Base-by-base conservation (phyloP, 371 early-diverging fungal species). In the Dipsacomyces acuminosporus region DNA sequence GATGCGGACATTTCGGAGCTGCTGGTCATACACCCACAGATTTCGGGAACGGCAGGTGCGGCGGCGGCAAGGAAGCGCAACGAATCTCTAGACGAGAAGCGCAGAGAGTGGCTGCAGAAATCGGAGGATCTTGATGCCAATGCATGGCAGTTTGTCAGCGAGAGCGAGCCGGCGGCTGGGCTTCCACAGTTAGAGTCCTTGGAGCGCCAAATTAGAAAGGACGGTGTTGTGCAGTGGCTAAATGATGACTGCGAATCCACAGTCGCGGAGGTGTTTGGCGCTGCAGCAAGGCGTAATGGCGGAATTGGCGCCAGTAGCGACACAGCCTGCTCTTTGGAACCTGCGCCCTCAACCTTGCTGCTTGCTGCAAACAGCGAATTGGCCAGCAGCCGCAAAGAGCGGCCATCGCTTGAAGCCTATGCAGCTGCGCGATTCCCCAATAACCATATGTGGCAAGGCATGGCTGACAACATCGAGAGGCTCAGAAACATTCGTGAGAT, bases 401-500 rank as follows among this genome's bases (percentile, higher is more conserved):
- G 24, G 26, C 58, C 61, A 38, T 23, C 54, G 8, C 22, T 84
- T 19, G 84, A 84, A 56, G 72, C 79, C 26, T 86, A 83, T 71
- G 76, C 83, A 18, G 74, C 76, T 30, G 77, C 78, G n/a, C 40
- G 72, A 8, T 83, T 85, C 52, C 82, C 85, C 17, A 73, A 76
- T 34, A 81, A 83, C 71, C 76, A 79, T 1, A 60, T 84, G 61
- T 75, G 72, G 46, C 73, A 67, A 13, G 67, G 64, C 36, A 82
- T 87, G 50, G 84, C 84, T 21, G 76, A 73, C n/a, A 84, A 84
- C 59, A 65, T 85, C 7, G 76, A 81, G 14, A 72, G 78, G 23
- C 60, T 90, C 35, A 71, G 79, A 46, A 73, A 80, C 51, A 83
- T 90, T 26, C 84, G 91, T 41, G 75, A 77, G 17, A 72, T 87